These are phyloP conservation scores for Nitzschia putrida DNA, from an alignment of 108 stramenopile genomes.

Conservation along the genomic window DNA sequence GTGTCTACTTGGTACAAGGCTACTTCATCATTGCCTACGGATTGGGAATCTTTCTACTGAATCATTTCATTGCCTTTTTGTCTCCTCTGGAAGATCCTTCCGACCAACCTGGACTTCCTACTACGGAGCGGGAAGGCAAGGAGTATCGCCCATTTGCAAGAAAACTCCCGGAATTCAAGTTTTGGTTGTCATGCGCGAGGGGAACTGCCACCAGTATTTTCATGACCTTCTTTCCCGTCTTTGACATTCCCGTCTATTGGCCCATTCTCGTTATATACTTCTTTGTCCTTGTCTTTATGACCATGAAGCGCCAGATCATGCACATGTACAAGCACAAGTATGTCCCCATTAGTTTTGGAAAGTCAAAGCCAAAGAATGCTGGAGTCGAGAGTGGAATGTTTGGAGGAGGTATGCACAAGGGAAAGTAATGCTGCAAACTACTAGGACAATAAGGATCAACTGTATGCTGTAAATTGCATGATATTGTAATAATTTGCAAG, in stretches of 20 bases:
- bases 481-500: no score
- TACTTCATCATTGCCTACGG: conserved; percentile 99
- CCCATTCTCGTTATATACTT: conserved; percentile 98
- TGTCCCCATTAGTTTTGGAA: conserved; percentile 94
- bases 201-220: conserved; percentile 75
- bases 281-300: conserved; percentile 94
- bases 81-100: conserved; percentile 91
- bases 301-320: conserved; percentile 98
- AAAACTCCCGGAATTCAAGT: conserved; percentile 98
- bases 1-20: conserved; percentile 94
- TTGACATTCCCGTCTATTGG: conserved; percentile 99
- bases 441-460: no score
- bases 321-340: conserved; percentile 99
- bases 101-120: conserved; percentile 61
- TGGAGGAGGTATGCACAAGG: conserved; percentile 77
- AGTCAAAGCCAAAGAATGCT: conserved; percentile 88
- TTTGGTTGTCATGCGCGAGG: conserved; percentile 91
- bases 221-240: conserved; percentile 96
- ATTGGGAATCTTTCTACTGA: conserved; percentile 97
- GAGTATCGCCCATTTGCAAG: conserved; percentile 94
- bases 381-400: conserved; percentile 75
- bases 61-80: conserved; percentile 98
- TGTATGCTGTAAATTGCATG: no score
- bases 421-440: conserved; percentile 17
- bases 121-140: conserved; percentile 67